Percentiles rank a stretch among this genome's conserved stretches.
phyloP scores from a whole-genome alignment of 257 asterid species.

The Linaria vulgaris region DNA sequence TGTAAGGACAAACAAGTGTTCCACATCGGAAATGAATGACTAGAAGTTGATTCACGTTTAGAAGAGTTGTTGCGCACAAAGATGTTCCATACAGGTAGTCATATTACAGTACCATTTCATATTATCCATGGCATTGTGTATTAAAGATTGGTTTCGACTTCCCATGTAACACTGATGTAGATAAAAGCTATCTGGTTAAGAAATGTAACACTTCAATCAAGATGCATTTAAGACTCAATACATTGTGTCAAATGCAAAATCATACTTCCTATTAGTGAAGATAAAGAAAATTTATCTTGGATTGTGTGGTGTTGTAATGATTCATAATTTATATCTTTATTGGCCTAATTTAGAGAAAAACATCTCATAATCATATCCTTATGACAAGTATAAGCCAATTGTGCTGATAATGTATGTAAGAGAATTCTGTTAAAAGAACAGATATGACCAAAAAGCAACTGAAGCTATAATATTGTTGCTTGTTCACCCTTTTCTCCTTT shows the following conservation, averaged over 20 bases:
- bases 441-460: background rate
- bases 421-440: no score
- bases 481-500: slow-evolving; percentile 63
- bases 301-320: no score
- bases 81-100: slow-evolving; percentile 23
- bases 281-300: no score
- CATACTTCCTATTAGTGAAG: background rate
- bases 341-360: slow-evolving; percentile 15
- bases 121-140: slow-evolving; percentile 17
- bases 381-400: no score
- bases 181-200: background rate
- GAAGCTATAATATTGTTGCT: slow-evolving; percentile 12
- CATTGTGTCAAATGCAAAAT: background rate
- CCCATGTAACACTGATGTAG: background rate
- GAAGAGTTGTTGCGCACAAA: no score
- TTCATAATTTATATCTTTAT: slow-evolving; percentile 27
- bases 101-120: slow-evolving; percentile 22
- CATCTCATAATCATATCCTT: slow-evolving; percentile 3
- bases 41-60: no score
- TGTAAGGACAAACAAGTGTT: no score
- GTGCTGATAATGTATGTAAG: no score
- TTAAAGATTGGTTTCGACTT: slow-evolving; percentile 15
- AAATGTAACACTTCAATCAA: slow-evolving; percentile 2
- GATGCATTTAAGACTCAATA: background rate
- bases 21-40: no score